Conservation (phyloP, 306 rosid genomes). For the Vigna unguiculata region DNA sequence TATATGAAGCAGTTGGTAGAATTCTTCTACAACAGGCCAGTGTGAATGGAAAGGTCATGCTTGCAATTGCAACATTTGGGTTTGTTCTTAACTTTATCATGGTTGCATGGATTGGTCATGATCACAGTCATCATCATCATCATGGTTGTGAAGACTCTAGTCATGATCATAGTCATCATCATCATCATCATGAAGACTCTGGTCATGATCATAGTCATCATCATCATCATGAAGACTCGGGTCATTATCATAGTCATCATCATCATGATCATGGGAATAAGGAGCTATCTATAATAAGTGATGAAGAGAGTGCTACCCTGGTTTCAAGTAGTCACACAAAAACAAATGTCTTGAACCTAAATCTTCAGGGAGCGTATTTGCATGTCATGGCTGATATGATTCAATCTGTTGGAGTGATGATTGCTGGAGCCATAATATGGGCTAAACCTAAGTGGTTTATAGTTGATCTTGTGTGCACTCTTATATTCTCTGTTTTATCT, state of each 20-base stretch:
- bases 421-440: slow-evolving; percentile 88
- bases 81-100: slow-evolving; percentile 72
- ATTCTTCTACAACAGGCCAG: slow-evolving; percentile 47
- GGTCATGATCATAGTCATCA: slow-evolving; percentile 37
- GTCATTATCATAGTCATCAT: slow-evolving; percentile 50
- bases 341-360: slow-evolving; percentile 59
- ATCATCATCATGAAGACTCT: too few species aligned
- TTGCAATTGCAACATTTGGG: slow-evolving; percentile 84
- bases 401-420: slow-evolving; percentile 95
- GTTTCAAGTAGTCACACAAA: slow-evolving; percentile 49
- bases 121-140: slow-evolving; percentile 48
- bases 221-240: too few species aligned
- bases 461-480: slow-evolving; percentile 80
- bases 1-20: slow-evolving; percentile 77
- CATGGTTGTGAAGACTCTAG: slow-evolving; percentile 34
- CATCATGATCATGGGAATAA: slow-evolving; percentile 52
- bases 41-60: slow-evolving; percentile 87
- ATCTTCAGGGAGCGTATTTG: slow-evolving; percentile 91
- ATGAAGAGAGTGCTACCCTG: slow-evolving; percentile 61
- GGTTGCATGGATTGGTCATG: slow-evolving; percentile 93
- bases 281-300: slow-evolving; percentile 46
- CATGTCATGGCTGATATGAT: slow-evolving; percentile 91
- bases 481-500: slow-evolving; percentile 75
- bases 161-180: slow-evolving; percentile 54
- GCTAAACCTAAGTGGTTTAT: slow-evolving; percentile 73